Conservation (phyloP, 805 yeast species). For the Yamadazyma akitaensis region DNA sequence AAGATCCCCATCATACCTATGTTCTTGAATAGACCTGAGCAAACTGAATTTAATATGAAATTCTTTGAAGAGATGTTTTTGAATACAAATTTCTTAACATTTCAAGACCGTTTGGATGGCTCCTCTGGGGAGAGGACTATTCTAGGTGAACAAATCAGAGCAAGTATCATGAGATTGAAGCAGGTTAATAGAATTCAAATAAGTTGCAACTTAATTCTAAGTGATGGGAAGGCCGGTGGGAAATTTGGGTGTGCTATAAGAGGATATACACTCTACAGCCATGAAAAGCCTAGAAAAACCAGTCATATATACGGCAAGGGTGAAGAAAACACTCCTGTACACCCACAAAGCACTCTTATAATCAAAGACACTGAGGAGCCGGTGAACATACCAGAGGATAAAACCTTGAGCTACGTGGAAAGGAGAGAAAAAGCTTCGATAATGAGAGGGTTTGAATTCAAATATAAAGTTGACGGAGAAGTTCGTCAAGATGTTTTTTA, state of each 20-base stretch:
- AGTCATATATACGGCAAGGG: conserved; percentile 53
- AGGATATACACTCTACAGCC: conserved; percentile 64
- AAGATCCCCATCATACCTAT: conserved; percentile 60
- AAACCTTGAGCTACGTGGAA: conserved; percentile 26
- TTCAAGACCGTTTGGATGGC: conserved; percentile 1
- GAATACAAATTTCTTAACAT: conserved; percentile 42
- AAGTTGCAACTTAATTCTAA: conserved; percentile 56
- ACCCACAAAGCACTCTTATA: conserved; percentile 40
- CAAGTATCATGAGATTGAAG: conserved; percentile 51
- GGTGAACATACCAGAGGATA: conserved; percentile 37
- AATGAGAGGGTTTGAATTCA: conserved; percentile 27
- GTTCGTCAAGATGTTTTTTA: conserved; percentile 20
- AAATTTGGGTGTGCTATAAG: conserved; percentile 58
- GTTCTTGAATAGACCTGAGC: conserved; percentile 41
- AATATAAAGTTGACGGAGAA: conserved; percentile 14
- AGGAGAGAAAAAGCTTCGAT: conserved; percentile 32
- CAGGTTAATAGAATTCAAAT: conserved; percentile 64
- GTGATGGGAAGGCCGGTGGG: conserved; percentile 39
- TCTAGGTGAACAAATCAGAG: conserved; percentile 42
- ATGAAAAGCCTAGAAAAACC: conserved; percentile 49
- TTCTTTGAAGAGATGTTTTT: conserved; percentile 57
- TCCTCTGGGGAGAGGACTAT: conserved; percentile 2
- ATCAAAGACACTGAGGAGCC: conserved; percentile 42
- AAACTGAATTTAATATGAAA: conserved; percentile 29
- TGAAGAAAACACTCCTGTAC: conserved; percentile 50